Base-by-base conservation (phyloP, 2,329 filamentous ascomycete species). In the Aureobasidium vineae region DNA sequence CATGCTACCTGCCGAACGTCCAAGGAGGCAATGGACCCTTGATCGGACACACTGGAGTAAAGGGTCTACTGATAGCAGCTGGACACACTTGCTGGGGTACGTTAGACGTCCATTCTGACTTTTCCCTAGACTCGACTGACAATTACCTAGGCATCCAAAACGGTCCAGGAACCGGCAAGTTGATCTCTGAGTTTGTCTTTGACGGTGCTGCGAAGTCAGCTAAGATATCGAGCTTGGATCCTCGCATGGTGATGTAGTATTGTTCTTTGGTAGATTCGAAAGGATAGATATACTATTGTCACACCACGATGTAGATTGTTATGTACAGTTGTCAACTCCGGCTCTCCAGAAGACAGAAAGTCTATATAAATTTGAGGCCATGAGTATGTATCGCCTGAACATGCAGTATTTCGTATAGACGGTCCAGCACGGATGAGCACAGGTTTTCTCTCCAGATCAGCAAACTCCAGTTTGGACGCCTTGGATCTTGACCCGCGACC, bases 1-100 rank as follows among this genome's bases (percentile, higher is more conserved):
- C 95, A 28, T 99, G 95, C 78, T 99, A 99, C 78, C 81, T 99
- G 59, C 95, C 95, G 0, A 90, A 89, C 70, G 90, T 93, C 68
- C 79, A 75, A 65, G 77, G 73, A 13, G 77, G 76, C 63, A 86
- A 88, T n/a, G 87, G 86, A 0, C 94, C 95, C 5, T 77, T 98
- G 59, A 84, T 98, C 28, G 95, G 95, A 0, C 80, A 83, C 63
- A 93, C 92, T 8, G 84, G 85, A 1, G 86, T 89, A 0, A 85
- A 86, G 7, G 92, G 93, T 0, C 73, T 98, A 50, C 88, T 90
- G 76, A 82, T 98, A 68, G 95, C 95, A 0, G 85, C 91, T 0
- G 95, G 95, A 0, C 95, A 99, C 80, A 97, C 92, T 1, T 98
- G 94, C 79, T 99, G 95, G 95, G 95, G 95, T 0, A 60, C 7